A percentile compares a stretch with the other conserved stretches of the same genome.
phyloP scores from a whole-genome alignment of 108 stramenopile species.

The Nitzschia palea region DNA sequence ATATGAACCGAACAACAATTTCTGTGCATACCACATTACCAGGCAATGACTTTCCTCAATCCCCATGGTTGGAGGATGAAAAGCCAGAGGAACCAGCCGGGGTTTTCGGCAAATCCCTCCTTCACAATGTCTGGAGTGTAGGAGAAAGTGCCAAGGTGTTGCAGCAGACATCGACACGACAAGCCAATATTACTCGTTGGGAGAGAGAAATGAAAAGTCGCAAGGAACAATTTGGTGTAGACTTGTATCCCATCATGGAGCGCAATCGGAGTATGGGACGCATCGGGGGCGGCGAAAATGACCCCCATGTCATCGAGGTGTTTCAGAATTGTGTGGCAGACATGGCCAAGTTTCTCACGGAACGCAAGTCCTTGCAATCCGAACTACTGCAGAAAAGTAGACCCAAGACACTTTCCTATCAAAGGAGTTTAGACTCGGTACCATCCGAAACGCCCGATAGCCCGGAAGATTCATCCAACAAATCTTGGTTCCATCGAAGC shows the following conservation, averaged over 20 bases:
- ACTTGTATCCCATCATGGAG: constrained; percentile 14
- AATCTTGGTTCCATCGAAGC: neutral
- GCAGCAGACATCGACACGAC: neutral
- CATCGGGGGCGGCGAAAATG: constrained; percentile 7
- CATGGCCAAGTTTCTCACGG: neutral
- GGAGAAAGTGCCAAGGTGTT: constrained; percentile 1
- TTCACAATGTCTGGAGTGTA: neutral
- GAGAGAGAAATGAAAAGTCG: constrained; percentile 8
- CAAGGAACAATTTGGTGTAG: constrained; percentile 12
- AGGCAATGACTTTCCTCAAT: no score
- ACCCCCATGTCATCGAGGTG: constrained; percentile 13
- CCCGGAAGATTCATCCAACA: neutral
- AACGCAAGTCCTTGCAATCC: constrained; percentile 4
- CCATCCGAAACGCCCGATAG: neutral
- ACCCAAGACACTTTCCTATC: constrained; percentile 10
- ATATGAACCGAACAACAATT: no score
- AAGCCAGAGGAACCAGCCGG: neutral
- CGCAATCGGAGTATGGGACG: constrained; percentile 18
- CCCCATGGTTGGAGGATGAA: no score
- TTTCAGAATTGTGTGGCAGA: constrained; percentile 1
- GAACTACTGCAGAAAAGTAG: constrained; percentile 3
- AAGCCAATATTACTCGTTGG: constrained; percentile 6
- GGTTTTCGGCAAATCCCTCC: neutral
- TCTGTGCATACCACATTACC: no score
- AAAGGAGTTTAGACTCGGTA: neutral